Conservation (phyloP, 2,329 filamentous ascomycete species). For the Grosmannia clavigera region DNA sequence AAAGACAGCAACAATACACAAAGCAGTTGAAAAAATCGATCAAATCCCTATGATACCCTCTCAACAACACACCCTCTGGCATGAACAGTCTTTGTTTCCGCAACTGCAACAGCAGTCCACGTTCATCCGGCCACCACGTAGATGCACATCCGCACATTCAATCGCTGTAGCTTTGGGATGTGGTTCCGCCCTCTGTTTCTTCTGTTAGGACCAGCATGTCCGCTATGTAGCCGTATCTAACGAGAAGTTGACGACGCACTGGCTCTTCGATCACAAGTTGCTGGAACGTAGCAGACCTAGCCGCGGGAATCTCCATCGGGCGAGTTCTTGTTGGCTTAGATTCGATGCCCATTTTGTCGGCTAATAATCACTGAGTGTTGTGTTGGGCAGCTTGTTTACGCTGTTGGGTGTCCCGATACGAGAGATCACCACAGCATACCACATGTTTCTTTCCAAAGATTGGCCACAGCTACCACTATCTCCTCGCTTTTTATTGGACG, state of each 20-base stretch:
- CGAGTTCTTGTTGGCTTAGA: neutral
- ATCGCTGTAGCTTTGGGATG: neutral
- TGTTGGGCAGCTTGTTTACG: neutral
- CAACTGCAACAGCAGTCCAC: neutral
- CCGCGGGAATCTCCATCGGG: neutral
- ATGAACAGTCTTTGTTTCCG: neutral
- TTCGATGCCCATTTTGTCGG: neutral
- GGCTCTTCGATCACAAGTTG: neutral
- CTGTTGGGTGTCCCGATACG: neutral
- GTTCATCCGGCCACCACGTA: neutral
- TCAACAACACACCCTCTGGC: neutral
- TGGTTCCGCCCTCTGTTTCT: neutral
- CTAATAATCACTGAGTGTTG: neutral
- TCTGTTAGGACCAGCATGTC: neutral
- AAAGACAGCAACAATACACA: neutral
- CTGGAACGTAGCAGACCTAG: neutral
- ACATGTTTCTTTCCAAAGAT: neutral
- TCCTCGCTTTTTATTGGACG: neutral
- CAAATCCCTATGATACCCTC: neutral
- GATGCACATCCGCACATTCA: no score
- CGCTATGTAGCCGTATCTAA: neutral
- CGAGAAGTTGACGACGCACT: neutral
- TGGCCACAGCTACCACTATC: neutral
- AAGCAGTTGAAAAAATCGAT: neutral
- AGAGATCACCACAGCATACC: neutral